Conservation (phyloP, 257 asterid genomes). For the Leonotis leonurus region DNA sequence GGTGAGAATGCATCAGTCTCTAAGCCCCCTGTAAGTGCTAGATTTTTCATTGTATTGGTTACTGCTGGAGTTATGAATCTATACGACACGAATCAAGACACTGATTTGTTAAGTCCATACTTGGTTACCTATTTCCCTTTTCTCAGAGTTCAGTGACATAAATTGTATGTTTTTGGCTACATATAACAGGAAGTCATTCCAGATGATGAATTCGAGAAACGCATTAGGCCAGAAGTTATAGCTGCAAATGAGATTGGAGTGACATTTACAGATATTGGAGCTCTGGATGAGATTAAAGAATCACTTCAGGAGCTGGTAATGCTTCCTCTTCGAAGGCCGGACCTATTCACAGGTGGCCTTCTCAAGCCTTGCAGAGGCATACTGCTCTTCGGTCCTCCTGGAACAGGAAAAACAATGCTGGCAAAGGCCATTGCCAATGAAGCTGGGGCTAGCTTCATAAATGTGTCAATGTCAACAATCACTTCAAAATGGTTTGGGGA, state of each 20-base stretch:
- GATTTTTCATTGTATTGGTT: background rate
- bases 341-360: slow-evolving; percentile 86
- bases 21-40: slow-evolving; percentile 53
- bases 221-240: slow-evolving; percentile 86
- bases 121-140: background rate
- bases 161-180: background rate
- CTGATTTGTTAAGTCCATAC: background rate
- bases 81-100: background rate
- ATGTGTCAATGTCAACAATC: slow-evolving; percentile 90
- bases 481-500: slow-evolving; percentile 98
- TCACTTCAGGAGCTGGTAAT: slow-evolving; percentile 89
- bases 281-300: slow-evolving; percentile 74
- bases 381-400: slow-evolving; percentile 93
- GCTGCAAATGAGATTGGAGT: slow-evolving; percentile 84
- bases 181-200: slow-evolving; percentile 61
- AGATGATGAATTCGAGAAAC: slow-evolving; percentile 87
- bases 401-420: slow-evolving; percentile 95
- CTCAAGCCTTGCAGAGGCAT: slow-evolving; percentile 95
- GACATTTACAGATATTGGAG: slow-evolving; percentile 76
- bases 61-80: background rate
- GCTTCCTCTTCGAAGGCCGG: slow-evolving; percentile 96
- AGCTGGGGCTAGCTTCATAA: slow-evolving; percentile 95
- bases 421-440: slow-evolving; percentile 95
- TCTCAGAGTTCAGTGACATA: background rate
- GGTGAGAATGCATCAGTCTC: slow-evolving; percentile 40